Evolutionary conservation across 352 stramenopile species (phyloP).

Genomic region (Phytophthora multivora): DNA sequence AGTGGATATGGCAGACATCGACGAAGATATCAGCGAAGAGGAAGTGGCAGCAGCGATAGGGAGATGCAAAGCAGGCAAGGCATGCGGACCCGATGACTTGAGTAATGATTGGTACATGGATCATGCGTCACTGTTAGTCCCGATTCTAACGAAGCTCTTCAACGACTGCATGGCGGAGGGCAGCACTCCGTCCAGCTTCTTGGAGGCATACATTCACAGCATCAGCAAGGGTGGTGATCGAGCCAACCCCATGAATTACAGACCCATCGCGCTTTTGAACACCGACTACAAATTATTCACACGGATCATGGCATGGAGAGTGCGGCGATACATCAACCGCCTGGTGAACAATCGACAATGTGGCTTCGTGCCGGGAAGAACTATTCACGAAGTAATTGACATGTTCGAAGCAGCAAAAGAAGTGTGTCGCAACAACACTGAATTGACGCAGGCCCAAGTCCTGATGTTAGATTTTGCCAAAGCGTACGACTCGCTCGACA

Average conservation of each 20-base stretch:
- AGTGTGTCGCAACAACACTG: not conserved
- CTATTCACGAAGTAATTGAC: slow-evolving; percentile 11
- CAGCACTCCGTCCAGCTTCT: not conserved
- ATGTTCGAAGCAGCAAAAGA: slow-evolving; percentile 4
- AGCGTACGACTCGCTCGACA: slow-evolving; percentile 7
- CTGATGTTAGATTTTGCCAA: slow-evolving; percentile 13
- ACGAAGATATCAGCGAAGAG: not conserved
- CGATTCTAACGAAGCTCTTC: not conserved
- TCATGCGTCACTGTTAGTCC: not conserved
- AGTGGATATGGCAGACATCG: not conserved
- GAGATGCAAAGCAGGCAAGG: not conserved
- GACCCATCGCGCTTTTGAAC: slow-evolving; percentile 10
- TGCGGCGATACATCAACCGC: not conserved
- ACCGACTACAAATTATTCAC: slow-evolving; percentile 15
- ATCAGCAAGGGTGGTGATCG: not conserved
- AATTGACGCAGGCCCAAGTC: not conserved
- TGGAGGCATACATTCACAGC: slow-evolving; percentile 7
- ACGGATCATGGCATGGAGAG: not conserved
- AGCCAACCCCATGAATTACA: not conserved
- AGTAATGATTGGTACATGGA: slow-evolving; percentile 1
- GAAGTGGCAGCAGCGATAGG: not conserved
- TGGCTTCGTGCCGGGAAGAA: not conserved
- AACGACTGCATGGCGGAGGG: not conserved
- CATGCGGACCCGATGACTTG: not conserved
- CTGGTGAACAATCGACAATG: not conserved